Conservation (phyloP, 1,139 yeast genomes). For the Candida sanyaensis region DNA sequence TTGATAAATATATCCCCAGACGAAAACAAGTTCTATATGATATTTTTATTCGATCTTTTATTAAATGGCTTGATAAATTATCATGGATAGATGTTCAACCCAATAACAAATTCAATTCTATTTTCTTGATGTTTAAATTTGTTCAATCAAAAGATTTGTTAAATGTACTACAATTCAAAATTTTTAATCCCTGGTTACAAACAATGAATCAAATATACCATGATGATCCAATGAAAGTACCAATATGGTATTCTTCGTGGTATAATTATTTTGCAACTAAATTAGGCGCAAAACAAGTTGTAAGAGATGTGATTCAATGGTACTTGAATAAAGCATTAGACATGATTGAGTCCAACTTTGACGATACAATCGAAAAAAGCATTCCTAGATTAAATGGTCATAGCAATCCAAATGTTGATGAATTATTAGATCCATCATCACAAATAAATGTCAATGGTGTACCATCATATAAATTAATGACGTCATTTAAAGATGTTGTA, state of each 20-base stretch:
- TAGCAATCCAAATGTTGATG: slow-evolving; percentile 11
- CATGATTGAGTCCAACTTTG: slow-evolving; percentile 12
- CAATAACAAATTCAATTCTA: slow-evolving; percentile 5
- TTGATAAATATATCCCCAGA: slow-evolving; percentile 3
- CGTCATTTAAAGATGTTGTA: slow-evolving; percentile 43
- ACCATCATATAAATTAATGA: slow-evolving; percentile 30
- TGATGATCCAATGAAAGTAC: slow-evolving; percentile 5
- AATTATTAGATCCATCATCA: slow-evolving; percentile 9
- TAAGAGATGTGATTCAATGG: slow-evolving; percentile 22
- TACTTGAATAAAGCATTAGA: slow-evolving; percentile 24
- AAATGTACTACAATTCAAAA: slow-evolving; percentile 27
- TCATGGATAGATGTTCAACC: slow-evolving; percentile 1
- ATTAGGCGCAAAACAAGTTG: neutral
- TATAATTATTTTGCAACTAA: slow-evolving; percentile 12
- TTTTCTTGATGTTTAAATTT: slow-evolving; percentile 1
- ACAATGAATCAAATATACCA: slow-evolving; percentile 6
- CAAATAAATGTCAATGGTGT: slow-evolving; percentile 25
- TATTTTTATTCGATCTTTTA: slow-evolving; percentile 5
- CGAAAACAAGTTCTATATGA: neutral
- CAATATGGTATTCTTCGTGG: slow-evolving; percentile 18
- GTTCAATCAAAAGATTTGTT: slow-evolving; percentile 6
- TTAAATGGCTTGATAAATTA: slow-evolving; percentile 1
- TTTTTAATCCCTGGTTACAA: slow-evolving; percentile 32
- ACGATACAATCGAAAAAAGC: neutral
- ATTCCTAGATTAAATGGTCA: slow-evolving; percentile 22